Base-by-base conservation (phyloP, 2,329 filamentous ascomycete genomes). In the Penicillium sp. region DNA sequence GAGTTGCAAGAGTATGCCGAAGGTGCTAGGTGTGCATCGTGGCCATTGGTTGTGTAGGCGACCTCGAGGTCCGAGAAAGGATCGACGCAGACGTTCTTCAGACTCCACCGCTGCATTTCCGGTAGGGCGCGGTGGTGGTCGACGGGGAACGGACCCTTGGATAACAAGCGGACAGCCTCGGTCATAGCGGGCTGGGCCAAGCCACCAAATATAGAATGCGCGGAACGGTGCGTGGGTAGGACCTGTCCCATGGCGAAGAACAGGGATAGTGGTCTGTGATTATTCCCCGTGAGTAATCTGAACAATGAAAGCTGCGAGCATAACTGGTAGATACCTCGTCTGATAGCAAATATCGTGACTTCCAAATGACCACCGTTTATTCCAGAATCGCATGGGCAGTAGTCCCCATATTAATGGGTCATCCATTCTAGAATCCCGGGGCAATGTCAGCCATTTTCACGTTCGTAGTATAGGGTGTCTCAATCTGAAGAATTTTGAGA, bases 321-420 rank as follows among this genome's bases (percentile, higher is more conserved):
- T 46, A 11, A 60, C 6, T 14, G 12, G 16, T 22, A 51, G 76
- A 54, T 73, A 93, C 89, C 82, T 85, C 66, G 89, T 92, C 63
- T 85, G 86, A 70, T 95, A 99, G 73, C 91, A 96, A 52, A 99
- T 91, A 70, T 99, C 93, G 68, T 96, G 89, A 62, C 90, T 95
- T 19, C 89, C 93, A 46, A 99, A 80, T 9, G 86, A 83, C 89
- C 91, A 97, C 67, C 93, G 83, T 63, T 90, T 78, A 65, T 91
- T 93, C 60, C 66, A 72, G 64, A 93, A 89, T 41, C 80, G 78
- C 38, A 88, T 69, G 1, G 93, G 93, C 3, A 99, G 75, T 30
- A 89, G 82, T 14, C 92, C 93, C 92, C 92, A 99, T 60, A 96
- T 84, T 50, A 97, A 73, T 22, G 93, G 93, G 73, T 99, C 93